Conservation (phyloP, 1,139 yeast genomes). For the Geotrichum bryndzae region DNA sequence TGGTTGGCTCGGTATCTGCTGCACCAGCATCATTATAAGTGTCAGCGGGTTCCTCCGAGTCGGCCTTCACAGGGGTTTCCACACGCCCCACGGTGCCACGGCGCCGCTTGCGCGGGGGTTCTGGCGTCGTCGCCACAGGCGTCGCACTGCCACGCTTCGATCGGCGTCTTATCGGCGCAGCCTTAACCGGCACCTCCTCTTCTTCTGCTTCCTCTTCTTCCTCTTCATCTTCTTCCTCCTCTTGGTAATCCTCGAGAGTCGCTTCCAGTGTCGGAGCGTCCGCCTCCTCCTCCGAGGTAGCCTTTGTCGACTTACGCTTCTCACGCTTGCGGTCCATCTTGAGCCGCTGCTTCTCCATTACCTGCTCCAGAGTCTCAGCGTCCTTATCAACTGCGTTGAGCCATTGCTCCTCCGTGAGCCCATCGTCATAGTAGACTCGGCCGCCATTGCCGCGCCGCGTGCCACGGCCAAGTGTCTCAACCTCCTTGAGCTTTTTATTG, state of each 20-base stretch:
- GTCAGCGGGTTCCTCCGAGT: background rate
- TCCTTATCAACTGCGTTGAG: conserved; percentile 63
- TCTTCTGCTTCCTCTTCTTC: conserved; percentile 8
- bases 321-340: conserved; percentile 31
- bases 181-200: background rate
- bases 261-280: background rate
- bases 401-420: conserved; percentile 95
- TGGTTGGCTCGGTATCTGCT: background rate
- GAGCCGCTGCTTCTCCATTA: conserved; percentile 55
- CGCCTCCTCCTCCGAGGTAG: conserved; percentile 34
- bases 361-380: conserved; percentile 62
- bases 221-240: conserved; percentile 3
- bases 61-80: background rate
- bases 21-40: background rate
- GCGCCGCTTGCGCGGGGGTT: background rate
- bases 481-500: conserved; percentile 17
- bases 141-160: background rate
- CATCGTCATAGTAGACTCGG: conserved; percentile 85
- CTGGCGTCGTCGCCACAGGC: background rate
- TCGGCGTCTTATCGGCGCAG: background rate
- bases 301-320: conserved; percentile 34
- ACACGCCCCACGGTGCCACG: background rate
- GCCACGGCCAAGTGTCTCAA: conserved; percentile 53
- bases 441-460: conserved; percentile 49
- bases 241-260: background rate